Evolutionary conservation across 495 filamentous ascomycete genomes (phyloP), one percentile per base, ranked within the genome.

Genomic region (Lophium mytilinum): DNA sequence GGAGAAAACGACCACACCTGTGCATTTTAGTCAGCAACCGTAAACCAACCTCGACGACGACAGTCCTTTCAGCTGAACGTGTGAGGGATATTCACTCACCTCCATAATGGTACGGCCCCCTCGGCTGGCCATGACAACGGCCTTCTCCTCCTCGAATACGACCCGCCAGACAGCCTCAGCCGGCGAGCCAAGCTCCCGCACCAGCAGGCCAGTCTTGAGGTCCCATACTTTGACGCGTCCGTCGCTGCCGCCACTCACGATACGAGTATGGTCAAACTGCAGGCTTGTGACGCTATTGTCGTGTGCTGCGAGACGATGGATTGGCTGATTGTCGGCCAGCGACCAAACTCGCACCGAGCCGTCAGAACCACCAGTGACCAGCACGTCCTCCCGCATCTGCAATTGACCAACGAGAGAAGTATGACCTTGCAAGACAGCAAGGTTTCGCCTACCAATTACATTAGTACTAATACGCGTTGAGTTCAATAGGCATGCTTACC

Each of bases 151-250:
- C 68, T 98, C 93, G 69, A 98, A 97, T 1, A 93, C 94, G 30
- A 97, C 93, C 50, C 94, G 79, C 93, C 93, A 98, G 3, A 98
- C 93, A 9, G 90, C 90, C 63, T 98, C 90, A 1, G 91, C 89
- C 10, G 90, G 90, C 14, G 84, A 79, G 8, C 89, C 89, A 10
- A 98, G 80, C 72, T 98, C 93, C 30, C 93, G 83, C 19, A 97
- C 85, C n/a, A 95, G 76, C 34, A 84, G 83, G 14, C 94, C 94
- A 1, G 87, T 90, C 72, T 89, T 87, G 37, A 96, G 75, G 72
- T 94, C 92, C 93, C 93, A 98, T 40, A 98, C 87, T 68, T 96
- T 97, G 53, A 98, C 93, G 37, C 94, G 81, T 9, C 93, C 93
- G 73, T 98, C 94, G 65, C 88, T 93, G 17, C 93, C 93, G 56